Conservation (phyloP, 345 rosid species). For the Erodium maritimum region DNA sequence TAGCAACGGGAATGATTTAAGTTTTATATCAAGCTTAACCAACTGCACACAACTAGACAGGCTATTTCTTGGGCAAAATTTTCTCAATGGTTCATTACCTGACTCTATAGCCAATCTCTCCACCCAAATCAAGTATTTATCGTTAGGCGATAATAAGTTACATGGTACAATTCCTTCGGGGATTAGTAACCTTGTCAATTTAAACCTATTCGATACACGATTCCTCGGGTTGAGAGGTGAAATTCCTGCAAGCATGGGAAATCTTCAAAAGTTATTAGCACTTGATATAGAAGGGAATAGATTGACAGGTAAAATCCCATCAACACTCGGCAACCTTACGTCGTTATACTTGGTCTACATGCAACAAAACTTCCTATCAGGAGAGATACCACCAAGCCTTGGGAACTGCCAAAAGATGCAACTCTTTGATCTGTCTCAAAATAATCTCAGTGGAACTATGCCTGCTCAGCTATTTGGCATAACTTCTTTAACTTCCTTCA, state of each 20-base stretch:
- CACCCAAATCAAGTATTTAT: background rate
- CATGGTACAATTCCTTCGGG: background rate
- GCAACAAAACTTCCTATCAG: background rate
- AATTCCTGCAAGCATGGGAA: background rate
- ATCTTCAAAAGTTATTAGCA: background rate
- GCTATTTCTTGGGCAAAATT: background rate
- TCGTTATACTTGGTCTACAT: background rate
- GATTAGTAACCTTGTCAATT: background rate
- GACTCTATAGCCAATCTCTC: constrained; percentile 1
- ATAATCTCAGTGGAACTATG: background rate
- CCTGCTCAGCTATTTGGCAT: background rate
- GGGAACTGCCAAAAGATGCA: background rate
- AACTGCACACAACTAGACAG: background rate
- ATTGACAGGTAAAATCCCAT: background rate
- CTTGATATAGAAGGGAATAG: background rate
- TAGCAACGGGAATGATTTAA: background rate
- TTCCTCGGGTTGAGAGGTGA: background rate
- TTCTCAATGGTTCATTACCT: background rate
- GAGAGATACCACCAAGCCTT: background rate
- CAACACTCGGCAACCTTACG: background rate
- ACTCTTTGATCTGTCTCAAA: background rate
- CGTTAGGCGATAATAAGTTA: background rate
- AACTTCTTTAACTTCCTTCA: background rate
- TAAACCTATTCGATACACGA: background rate
- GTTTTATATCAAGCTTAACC: background rate